These are phyloP conservation scores for Xylaria hypoxylon DNA, from an alignment of 2,329 filamentous ascomycete species.

Conservation along the genomic window DNA sequence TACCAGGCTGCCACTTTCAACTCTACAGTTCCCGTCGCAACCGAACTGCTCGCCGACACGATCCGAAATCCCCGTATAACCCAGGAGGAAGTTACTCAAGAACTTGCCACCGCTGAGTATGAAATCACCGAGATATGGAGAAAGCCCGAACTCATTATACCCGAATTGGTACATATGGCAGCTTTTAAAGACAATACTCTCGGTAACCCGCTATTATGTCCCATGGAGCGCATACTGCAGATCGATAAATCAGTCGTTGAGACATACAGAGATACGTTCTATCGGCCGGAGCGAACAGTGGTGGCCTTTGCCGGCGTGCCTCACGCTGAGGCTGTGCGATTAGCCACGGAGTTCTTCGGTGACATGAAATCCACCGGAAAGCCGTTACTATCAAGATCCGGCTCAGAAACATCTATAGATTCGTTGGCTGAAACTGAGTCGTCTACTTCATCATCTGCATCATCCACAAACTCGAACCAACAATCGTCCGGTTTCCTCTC, in stretches of 20 bases:
- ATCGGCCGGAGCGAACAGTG: slow-evolving; percentile 89
- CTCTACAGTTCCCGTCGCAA: slow-evolving; percentile 83
- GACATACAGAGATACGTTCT: slow-evolving; percentile 85
- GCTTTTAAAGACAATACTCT: slow-evolving; percentile 97
- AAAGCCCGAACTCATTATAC: slow-evolving; percentile 94
- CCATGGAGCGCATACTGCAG: slow-evolving; percentile 79
- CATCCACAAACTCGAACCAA: slow-evolving; percentile 47
- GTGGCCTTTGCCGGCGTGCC: slow-evolving; percentile 94
- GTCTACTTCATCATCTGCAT: slow-evolving; percentile 52
- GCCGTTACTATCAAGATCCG: slow-evolving; percentile 64
- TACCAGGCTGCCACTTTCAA: slow-evolving; percentile 99
- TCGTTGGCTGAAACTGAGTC: slow-evolving; percentile 53
- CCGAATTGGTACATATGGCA: slow-evolving; percentile 93
- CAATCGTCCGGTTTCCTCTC: slow-evolving; percentile 77
- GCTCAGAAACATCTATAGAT: slow-evolving; percentile 68
- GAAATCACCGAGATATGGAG: slow-evolving; percentile 98
- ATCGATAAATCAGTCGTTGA: slow-evolving; percentile 81
- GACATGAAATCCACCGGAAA: slow-evolving; percentile 76
- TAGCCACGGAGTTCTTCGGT: slow-evolving; percentile 89
- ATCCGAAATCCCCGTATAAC: slow-evolving; percentile 88
- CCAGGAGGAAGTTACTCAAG: slow-evolving; percentile 85
- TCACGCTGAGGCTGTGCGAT: slow-evolving; percentile 80
- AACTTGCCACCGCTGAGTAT: slow-evolving; percentile 91
- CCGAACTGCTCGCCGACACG: slow-evolving; percentile 90
- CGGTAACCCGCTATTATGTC: slow-evolving; percentile 92